Evolutionary conservation across 2,329 filamentous ascomycete genomes (phyloP).

Genomic region (Colletotrichum sp.): DNA sequence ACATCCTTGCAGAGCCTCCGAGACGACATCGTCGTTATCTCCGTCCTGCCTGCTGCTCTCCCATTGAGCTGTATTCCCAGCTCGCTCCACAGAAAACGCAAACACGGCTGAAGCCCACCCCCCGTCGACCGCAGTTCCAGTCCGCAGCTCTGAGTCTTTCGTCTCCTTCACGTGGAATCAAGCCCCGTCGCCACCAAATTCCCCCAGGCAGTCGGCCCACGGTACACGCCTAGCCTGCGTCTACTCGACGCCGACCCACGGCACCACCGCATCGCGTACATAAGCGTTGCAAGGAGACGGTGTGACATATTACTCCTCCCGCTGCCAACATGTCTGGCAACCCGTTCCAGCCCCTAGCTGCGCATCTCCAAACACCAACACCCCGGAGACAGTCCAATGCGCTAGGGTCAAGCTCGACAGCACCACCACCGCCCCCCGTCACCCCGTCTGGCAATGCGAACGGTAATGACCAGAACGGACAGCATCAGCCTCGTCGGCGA

Average conservation of each 20-base stretch:
- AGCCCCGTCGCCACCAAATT: conserved; percentile 13
- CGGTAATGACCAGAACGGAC: conserved; percentile 15
- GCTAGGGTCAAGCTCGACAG: conserved; percentile 15
- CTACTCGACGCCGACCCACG: conserved; percentile 1
- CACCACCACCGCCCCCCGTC: conserved; percentile 10
- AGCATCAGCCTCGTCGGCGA: conserved; percentile 48
- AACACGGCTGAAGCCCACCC: not conserved
- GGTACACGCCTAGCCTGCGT: not conserved
- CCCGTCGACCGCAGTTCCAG: not conserved
- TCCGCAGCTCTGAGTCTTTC: not conserved
- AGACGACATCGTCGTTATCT: not conserved
- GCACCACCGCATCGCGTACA: conserved; percentile 6
- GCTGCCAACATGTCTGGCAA: conserved; percentile 34
- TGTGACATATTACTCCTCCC: not conserved
- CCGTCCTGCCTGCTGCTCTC: not conserved
- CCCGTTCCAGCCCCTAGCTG: conserved; percentile 31
- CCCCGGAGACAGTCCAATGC: conserved; percentile 8
- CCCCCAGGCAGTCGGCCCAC: not conserved
- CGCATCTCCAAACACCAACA: conserved; percentile 10
- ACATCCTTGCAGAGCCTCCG: not conserved
- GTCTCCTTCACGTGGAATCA: conserved; percentile 11
- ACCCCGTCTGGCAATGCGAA: conserved; percentile 2
- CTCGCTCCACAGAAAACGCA: conserved; percentile 2
- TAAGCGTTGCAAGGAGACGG: conserved; percentile 2
- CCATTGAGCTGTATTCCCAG: not conserved